Evolutionary conservation across 75 land plant genomes (phyloP).

Genomic region (Sequoia sempervirens): DNA sequence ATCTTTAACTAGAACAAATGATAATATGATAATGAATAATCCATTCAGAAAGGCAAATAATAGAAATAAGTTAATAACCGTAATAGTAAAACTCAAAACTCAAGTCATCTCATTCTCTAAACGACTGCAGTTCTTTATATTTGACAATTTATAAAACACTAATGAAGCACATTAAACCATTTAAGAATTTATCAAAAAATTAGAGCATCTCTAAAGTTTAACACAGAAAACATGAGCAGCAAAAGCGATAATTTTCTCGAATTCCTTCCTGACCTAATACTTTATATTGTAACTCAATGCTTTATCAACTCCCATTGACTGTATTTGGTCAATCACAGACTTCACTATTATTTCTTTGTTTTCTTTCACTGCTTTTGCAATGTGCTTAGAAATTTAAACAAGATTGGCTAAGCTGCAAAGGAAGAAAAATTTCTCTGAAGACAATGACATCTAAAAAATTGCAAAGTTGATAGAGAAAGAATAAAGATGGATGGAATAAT

Average conservation of each 20-base stretch:
- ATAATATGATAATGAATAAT: too few relatives aligned
- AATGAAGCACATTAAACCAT: background rate
- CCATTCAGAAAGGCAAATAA: background rate
- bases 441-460: background rate
- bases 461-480: background rate
- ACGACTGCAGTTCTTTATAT: background rate
- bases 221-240: background rate
- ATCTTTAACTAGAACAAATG: background rate
- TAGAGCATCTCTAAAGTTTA: background rate
- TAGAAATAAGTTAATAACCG: too few relatives aligned
- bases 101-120: background rate
- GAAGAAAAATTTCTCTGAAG: background rate
- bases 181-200: background rate
- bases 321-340: background rate
- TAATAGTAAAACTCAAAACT: background rate
- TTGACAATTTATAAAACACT: background rate
- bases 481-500: background rate
- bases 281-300: background rate
- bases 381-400: background rate
- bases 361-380: background rate
- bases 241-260: background rate
- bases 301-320: too few relatives aligned
- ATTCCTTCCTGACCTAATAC: background rate
- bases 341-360: background rate
- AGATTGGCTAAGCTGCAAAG: background rate